Base-by-base conservation (phyloP, 192 early-diverging fungal genomes). In the Coemansia javaensis region DNA sequence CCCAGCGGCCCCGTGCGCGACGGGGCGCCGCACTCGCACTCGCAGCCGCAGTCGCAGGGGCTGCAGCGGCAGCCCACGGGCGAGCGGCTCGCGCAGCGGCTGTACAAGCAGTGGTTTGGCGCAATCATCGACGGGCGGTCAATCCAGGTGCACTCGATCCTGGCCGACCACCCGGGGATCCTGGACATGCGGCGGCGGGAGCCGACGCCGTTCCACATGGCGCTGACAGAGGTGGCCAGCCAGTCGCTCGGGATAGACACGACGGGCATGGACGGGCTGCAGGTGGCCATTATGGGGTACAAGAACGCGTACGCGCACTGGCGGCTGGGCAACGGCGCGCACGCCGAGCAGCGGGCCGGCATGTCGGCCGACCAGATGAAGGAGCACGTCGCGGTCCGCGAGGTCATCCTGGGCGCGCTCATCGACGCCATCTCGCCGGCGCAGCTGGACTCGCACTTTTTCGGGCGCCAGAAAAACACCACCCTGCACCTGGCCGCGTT, bases 181-280 rank as follows among this genome's bases (percentile, higher is more conserved):
- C 50, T 78, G 36, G 53, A 61, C 47, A 68, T 73, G 64, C 65
- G 66, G 65, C 62, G 70, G 49, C 47, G 41, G 35, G 76, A 73
- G 36, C 57, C 76, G 4, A 69, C 70, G 31, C 76, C 76, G 39
- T 78, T 69, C 48, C 69, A 68, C 39, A 62, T 57, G 54, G 62
- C 65, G n/a, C 57, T 78, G 33, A 61, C 66, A 5, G 61, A 54
- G 7, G 64, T 68, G 31, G 76, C 76, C 25, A 69, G 60, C 41
- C 59, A 62, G 18, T 78, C 55, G 56, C 61, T 78, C 3, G 76
- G 76, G 2, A 73, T 69, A 42, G 76, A 78, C 53, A 78, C 76
- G 13, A 53, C 76, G 5, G 66, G 66, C 18, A 78, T 78, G 76
- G 76, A 78, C 22, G 76, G 65, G n/a, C 55, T 78, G 31, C 76